Percentiles rank a stretch among this genome's conserved stretches.
phyloP scores from a whole-genome alignment of 2,329 filamentous ascomycete genomes.

The Fusarium domesticum region DNA sequence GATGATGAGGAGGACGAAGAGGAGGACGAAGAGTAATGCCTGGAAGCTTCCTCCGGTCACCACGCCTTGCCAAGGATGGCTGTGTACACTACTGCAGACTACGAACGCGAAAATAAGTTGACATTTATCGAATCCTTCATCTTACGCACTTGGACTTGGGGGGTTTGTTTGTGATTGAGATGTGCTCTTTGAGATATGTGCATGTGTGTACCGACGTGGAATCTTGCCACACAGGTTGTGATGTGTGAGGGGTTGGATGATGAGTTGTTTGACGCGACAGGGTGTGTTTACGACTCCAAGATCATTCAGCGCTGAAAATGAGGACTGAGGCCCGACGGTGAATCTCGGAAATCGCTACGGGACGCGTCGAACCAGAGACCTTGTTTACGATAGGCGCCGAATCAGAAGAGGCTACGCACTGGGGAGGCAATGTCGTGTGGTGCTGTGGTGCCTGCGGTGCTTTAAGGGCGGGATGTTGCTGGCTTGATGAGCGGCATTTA shows the following conservation, averaged over 20 bases:
- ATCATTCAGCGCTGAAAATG: not conserved
- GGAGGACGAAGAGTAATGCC: constrained; percentile 31
- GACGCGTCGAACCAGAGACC: constrained; percentile 15
- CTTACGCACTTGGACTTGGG: constrained; percentile 13
- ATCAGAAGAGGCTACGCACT: constrained; percentile 20
- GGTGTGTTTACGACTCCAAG: not conserved
- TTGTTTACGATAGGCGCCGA: constrained; percentile 19
- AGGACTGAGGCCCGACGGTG: not conserved
- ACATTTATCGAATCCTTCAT: constrained; percentile 26
- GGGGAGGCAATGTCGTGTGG: constrained; percentile 15
- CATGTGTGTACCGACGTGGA: constrained; percentile 30
- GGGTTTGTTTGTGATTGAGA: constrained; percentile 19
- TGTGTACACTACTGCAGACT: constrained; percentile 34
- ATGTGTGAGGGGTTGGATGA: constrained; percentile 20
- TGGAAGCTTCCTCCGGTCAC: constrained; percentile 14
- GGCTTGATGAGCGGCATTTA: constrained; percentile 14
- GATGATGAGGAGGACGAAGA: constrained; percentile 79
- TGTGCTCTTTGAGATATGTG: constrained; percentile 27
- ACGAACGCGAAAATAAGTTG: constrained; percentile 29
- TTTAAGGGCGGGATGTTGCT: not conserved
- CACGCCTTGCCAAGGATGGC: constrained; percentile 21
- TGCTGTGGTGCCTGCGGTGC: constrained; percentile 11
- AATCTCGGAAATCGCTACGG: constrained; percentile 9
- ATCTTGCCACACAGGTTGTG: constrained; percentile 29
- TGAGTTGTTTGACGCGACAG: constrained; percentile 13